Evolutionary conservation across 495 filamentous ascomycete genomes (phyloP), one percentile per base, ranked within the genome.

Genomic region (Chaetomium cochliodes): DNA sequence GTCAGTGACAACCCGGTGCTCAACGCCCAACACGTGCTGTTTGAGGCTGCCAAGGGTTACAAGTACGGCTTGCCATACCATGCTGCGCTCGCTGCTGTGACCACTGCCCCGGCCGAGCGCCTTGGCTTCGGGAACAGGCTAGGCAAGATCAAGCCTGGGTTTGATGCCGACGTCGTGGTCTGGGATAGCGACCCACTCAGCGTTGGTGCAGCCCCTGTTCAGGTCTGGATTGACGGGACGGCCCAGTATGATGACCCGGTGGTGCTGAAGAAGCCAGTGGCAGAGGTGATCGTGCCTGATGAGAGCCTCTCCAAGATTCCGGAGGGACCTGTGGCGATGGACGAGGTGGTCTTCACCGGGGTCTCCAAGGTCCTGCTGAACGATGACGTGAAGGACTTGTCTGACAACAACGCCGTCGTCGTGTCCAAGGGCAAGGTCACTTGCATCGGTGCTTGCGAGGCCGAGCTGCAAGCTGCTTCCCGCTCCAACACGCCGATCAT

Each of bases 161-260:
- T 85, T 63, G 87, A 89, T 69, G 87, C 86, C 23, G 87, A 89
- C 67, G 62, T 89, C 23, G 87, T 87, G 2, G 80, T 88, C 11
- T 89, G 86, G 86, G 86, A 88, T 67, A 84, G 80, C 53, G 85
- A 89, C 69, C 87, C 87, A 33, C 73, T 89, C 6, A 79, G 79
- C 47, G 78, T 85, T 0, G 87, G 87, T 12, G 86, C 86, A 0
- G 76, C 86, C 6, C 85, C 87, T 0, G 72, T 83, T 0, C 84
- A 88, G 63, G 84, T 89, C 3, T 89, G 82, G 80, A 86, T 89
- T 64, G 87, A 89, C 68, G 86, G 87, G 7, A 83, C 76, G 15
- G 77, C 80, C 3, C 79, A 81, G 56, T 80, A 79, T 26, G 77
- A 82, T n/a, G 58, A 78, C 16, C 78, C 75, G 18, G 69, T 79